phyloP scores from a whole-genome alignment of 2,329 filamentous ascomycete species.

The Hypocreales sp. region DNA sequence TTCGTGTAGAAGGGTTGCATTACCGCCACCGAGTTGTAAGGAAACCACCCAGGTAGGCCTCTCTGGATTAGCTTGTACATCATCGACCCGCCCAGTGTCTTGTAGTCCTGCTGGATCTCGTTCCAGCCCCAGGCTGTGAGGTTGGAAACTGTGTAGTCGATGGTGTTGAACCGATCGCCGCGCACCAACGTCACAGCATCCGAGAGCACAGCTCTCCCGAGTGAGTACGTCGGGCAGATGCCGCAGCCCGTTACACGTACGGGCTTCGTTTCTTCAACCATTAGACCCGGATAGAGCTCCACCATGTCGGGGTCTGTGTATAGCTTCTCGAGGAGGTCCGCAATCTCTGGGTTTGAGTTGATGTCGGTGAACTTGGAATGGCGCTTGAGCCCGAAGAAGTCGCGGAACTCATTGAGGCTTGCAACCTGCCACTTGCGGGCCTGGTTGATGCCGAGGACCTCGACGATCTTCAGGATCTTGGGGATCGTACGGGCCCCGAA shows the following conservation, averaged over 20 bases:
- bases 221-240: slow-evolving; percentile 35
- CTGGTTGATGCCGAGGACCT: slow-evolving; percentile 46
- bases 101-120: slow-evolving; percentile 11
- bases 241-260: slow-evolving; percentile 34
- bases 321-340: slow-evolving; percentile 36
- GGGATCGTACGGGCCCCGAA: slow-evolving; percentile 47
- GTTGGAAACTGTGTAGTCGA: slow-evolving; percentile 25
- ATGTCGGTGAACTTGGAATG: slow-evolving; percentile 43
- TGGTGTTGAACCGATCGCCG: slow-evolving; percentile 42
- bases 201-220: slow-evolving; percentile 39
- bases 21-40: slow-evolving; percentile 23
- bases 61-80: slow-evolving; percentile 29
- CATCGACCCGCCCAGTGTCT: slow-evolving; percentile 25
- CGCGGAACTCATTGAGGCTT: slow-evolving; percentile 48
- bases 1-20: slow-evolving; percentile 31
- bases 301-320: slow-evolving; percentile 51
- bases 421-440: slow-evolving; percentile 45
- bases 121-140: slow-evolving; percentile 29
- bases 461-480: slow-evolving; percentile 40
- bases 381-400: slow-evolving; percentile 43
- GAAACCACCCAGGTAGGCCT: slow-evolving; percentile 27
- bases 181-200: slow-evolving; percentile 45
- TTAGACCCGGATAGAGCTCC: slow-evolving; percentile 54
- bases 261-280: slow-evolving; percentile 42
- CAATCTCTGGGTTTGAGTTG: slow-evolving; percentile 39